Evolutionary conservation across 805 yeast genomes (phyloP), one percentile per base, ranked within the genome.

Genomic region (Zygosaccharomyces rouxii): DNA sequence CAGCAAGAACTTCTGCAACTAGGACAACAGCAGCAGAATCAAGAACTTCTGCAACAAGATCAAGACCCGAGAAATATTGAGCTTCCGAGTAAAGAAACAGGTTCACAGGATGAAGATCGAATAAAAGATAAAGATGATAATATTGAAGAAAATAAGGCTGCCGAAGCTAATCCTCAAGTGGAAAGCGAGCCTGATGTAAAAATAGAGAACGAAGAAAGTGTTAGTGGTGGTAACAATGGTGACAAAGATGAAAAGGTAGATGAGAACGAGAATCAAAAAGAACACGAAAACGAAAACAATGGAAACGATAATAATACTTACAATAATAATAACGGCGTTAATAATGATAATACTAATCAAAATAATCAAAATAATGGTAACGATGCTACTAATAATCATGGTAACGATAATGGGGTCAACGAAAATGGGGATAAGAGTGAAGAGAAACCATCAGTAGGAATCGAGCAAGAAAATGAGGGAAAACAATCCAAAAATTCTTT

Each of bases 141-240:
- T 33, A 16, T 6, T 14, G 37, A 33, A 11, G 37, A 14, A 7
- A 14, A 13, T 37, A 37, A 35, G 26, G 18, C 28, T 11, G 7
- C 21, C 19, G 35, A 26, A n/a, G 11, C 9, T 11, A 22, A 37
- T 19, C 5, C 19, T 19, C 2, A 43, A 9, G 28, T n/a, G 22
- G 46, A 33, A 25, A 23, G 26, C 21, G 38, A 44, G 26, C 38
- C 42, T 38, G 18, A n/a, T 16, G 10, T 28, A 19, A 38, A 37
- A 22, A 35, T 37, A 33, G 42, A 47, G 23, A 49, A 37, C 7
- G 51, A 40, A 18, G 42, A 18, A 35, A 40, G 30, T 18, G 44
- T 26, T 7, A 25, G 23, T 5, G 28, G n/a, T 18, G 16, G 22
- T 21, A 35, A 9, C 11, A 14, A 35, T n/a, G 47, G 19, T 13